Evolutionary conservation across 2,329 filamentous ascomycete genomes (phyloP).

Genomic region (Colletotrichum liaoningense): DNA sequence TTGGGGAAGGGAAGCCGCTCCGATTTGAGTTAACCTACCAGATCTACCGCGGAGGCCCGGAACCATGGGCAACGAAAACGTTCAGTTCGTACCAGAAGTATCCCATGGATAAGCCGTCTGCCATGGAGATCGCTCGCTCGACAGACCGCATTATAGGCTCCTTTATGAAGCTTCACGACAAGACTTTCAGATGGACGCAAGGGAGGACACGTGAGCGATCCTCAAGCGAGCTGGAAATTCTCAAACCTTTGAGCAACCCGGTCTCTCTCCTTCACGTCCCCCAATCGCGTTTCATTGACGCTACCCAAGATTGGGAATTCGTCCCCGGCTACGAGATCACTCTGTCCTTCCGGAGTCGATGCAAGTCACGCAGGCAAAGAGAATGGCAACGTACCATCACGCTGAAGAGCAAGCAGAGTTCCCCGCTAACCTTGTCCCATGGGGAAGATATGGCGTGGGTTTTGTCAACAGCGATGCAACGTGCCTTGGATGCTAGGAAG

Average conservation of each 20-base stretch:
- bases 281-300: constrained; percentile 54
- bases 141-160: constrained; percentile 62
- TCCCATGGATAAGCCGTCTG: constrained; percentile 54
- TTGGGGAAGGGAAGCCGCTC: constrained; percentile 53
- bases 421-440: constrained; percentile 58
- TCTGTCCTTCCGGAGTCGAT: constrained; percentile 57
- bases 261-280: constrained; percentile 61
- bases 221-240: constrained; percentile 50
- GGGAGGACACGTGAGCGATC: constrained; percentile 52
- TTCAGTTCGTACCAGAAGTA: constrained; percentile 64
- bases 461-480: constrained; percentile 54
- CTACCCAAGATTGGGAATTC: constrained; percentile 57
- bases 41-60: constrained; percentile 52
- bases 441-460: constrained; percentile 62
- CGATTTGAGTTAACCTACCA: constrained; percentile 62
- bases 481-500: constrained; percentile 53
- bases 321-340: constrained; percentile 62
- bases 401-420: constrained; percentile 58
- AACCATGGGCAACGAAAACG: constrained; percentile 55
- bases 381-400: constrained; percentile 53
- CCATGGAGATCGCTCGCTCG: constrained; percentile 60
- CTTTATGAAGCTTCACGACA: constrained; percentile 62
- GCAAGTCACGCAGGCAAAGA: constrained; percentile 46
- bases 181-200: constrained; percentile 60
- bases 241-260: constrained; percentile 54